Conservation (phyloP, 129 eudicot species). For the Chrysanthemum lavandulifolium region DNA sequence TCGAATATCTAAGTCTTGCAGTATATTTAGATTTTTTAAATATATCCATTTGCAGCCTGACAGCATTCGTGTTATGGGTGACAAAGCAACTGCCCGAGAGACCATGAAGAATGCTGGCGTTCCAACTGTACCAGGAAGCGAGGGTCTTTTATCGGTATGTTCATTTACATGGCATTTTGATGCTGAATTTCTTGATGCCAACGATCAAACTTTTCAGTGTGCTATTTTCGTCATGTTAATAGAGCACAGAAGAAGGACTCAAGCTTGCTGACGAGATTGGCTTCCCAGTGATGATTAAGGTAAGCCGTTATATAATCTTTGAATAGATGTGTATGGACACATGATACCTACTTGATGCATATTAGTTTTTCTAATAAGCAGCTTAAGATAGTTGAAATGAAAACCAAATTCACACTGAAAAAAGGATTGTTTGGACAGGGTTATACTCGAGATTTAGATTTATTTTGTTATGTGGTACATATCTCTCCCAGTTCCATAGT, state of each 20-base stretch:
- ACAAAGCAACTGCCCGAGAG: slow-evolving; percentile 96
- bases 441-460: no score
- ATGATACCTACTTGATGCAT: neutral
- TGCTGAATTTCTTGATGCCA: neutral
- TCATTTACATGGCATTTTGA: neutral
- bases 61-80: slow-evolving; percentile 95
- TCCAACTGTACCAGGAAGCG: slow-evolving; percentile 98
- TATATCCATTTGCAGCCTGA: slow-evolving; percentile 67
- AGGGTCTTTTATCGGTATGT: slow-evolving; percentile 76
- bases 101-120: slow-evolving; percentile 99
- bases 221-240: slow-evolving; percentile 14
- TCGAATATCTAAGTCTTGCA: slow-evolving; percentile 4
- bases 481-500: neutral
- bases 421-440: no score
- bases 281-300: slow-evolving; percentile 98
- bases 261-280: slow-evolving; percentile 82
- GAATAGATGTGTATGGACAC: neutral
- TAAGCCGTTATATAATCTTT: slow-evolving; percentile 24
- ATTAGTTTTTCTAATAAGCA: neutral
- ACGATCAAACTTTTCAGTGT: slow-evolving; percentile 7
- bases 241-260: slow-evolving; percentile 91
- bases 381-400: neutral
- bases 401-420: neutral
- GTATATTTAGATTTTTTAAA: slow-evolving; percentile 18
- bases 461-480: neutral